Percentiles rank a stretch among this genome's conserved stretches.
These are phyloP conservation scores for Prosopis cineraria DNA, from an alignment of 306 rosid species.

Conservation along the genomic window DNA sequence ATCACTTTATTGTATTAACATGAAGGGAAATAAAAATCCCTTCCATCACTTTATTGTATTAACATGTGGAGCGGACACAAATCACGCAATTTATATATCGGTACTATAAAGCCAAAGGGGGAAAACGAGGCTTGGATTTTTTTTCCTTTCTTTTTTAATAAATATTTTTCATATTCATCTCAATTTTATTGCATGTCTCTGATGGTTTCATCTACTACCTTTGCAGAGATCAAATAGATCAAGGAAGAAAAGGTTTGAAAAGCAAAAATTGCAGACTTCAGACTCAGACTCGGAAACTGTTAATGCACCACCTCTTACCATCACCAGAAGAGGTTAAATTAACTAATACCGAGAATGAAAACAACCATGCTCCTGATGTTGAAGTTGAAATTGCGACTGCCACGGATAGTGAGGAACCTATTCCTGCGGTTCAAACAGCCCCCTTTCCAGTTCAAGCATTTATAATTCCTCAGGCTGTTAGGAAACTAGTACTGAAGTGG, in stretches of 20 bases:
- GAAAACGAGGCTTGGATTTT: conserved; percentile 54
- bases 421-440: conserved; percentile 43
- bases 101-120: no score
- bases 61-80: no score
- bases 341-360: conserved; percentile 56
- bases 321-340: conserved; percentile 59
- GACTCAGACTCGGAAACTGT: conserved; percentile 50
- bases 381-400: conserved; percentile 46
- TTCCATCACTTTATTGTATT: no score
- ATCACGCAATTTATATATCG: no score
- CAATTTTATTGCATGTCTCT: conserved; percentile 19
- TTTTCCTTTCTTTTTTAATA: no score
- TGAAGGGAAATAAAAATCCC: no score
- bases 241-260: conserved; percentile 97
- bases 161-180: conserved; percentile 1
- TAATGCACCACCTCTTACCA: conserved; percentile 57
- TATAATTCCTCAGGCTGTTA: conserved; percentile 42
- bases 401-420: conserved; percentile 36
- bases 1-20: no score
- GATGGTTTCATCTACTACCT: conserved; percentile 11
- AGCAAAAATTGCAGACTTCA: conserved; percentile 58
- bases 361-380: conserved; percentile 45
- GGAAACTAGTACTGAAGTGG: conserved; percentile 73
- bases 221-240: conserved; percentile 67
- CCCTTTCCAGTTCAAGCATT: conserved; percentile 41